Conservation (phyloP, 345 rosid genomes). For the Pugionium dolabratum region DNA sequence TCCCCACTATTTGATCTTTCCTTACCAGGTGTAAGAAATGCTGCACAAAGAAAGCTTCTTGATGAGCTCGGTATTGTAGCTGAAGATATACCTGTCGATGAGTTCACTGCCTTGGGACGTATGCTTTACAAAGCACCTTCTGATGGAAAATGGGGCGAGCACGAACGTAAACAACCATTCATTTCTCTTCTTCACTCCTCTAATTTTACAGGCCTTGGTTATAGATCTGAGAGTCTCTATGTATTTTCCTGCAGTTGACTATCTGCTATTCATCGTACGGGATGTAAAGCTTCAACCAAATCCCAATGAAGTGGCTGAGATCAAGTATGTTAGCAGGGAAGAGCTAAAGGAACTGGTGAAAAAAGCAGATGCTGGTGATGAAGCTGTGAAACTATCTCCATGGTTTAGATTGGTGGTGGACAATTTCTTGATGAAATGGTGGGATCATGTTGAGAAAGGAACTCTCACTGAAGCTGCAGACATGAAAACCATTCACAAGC, state of each 20-base stretch:
- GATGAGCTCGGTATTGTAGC: slow-evolving; percentile 90
- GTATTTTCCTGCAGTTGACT: slow-evolving; percentile 63
- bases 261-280: slow-evolving; percentile 73
- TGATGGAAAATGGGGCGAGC: slow-evolving; percentile 97
- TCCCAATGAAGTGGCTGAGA: slow-evolving; percentile 83
- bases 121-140: slow-evolving; percentile 93
- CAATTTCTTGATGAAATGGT: slow-evolving; percentile 87
- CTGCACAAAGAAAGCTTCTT: slow-evolving; percentile 90
- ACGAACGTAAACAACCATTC: slow-evolving; percentile 59
- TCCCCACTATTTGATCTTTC: background rate
- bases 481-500: slow-evolving; percentile 78
- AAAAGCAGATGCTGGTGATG: slow-evolving; percentile 88
- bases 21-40: slow-evolving; percentile 78
- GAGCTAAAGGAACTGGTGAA: slow-evolving; percentile 73
- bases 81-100: slow-evolving; percentile 76
- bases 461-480: slow-evolving; percentile 60
- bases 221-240: background rate
- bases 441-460: slow-evolving; percentile 82
- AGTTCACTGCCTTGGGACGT: slow-evolving; percentile 66
- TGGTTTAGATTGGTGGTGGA: slow-evolving; percentile 92
- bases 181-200: background rate
- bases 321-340: slow-evolving; percentile 69
- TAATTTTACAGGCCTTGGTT: slow-evolving; percentile 5
- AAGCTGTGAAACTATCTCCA: slow-evolving; percentile 75
- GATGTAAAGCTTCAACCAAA: slow-evolving; percentile 71